Conservation (phyloP, 2,329 filamentous ascomycete genomes). For the Bimuria novae-zelandiae region DNA sequence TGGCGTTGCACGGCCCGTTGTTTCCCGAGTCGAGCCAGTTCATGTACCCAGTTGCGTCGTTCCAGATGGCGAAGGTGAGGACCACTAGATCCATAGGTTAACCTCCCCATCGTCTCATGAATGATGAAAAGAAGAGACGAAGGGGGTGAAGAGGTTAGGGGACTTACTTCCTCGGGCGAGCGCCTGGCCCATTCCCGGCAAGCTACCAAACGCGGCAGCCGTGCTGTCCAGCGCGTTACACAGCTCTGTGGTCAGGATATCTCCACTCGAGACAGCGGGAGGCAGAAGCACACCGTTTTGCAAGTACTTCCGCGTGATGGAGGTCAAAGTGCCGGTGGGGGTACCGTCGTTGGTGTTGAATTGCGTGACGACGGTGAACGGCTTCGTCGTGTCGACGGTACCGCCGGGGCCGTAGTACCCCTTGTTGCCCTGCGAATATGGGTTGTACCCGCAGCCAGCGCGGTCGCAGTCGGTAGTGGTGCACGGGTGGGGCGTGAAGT, state of each 20-base stretch:
- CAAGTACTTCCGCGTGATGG: slow-evolving; percentile 50
- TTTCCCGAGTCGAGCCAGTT: slow-evolving; percentile 65
- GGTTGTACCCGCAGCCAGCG: slow-evolving; percentile 64
- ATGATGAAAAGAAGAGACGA: too few species aligned
- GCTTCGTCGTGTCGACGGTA: slow-evolving; percentile 45
- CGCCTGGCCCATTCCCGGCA: slow-evolving; percentile 57
- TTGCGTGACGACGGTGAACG: slow-evolving; percentile 54
- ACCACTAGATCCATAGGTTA: too few species aligned
- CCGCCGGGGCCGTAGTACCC: slow-evolving; percentile 63
- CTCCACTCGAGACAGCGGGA: not conserved
- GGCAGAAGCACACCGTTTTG: not conserved
- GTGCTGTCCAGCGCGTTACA: not conserved
- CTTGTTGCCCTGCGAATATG: slow-evolving; percentile 64
- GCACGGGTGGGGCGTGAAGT: slow-evolving; percentile 67
- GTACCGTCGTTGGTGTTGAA: slow-evolving; percentile 37
- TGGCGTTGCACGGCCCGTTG: slow-evolving; percentile 58
- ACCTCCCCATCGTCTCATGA: too few species aligned
- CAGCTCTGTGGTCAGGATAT: not conserved
- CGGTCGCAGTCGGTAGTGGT: slow-evolving; percentile 60
- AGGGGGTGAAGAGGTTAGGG: too few species aligned
- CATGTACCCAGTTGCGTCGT: slow-evolving; percentile 68
- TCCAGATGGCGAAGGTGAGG: slow-evolving; percentile 63
- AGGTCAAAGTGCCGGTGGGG: slow-evolving; percentile 47
- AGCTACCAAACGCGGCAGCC: slow-evolving; percentile 50
- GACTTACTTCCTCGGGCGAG: slow-evolving; percentile 52